Evolutionary conservation across 1,284 basidiomycete genomes (phyloP).

Genomic region (Mycena citricolor): DNA sequence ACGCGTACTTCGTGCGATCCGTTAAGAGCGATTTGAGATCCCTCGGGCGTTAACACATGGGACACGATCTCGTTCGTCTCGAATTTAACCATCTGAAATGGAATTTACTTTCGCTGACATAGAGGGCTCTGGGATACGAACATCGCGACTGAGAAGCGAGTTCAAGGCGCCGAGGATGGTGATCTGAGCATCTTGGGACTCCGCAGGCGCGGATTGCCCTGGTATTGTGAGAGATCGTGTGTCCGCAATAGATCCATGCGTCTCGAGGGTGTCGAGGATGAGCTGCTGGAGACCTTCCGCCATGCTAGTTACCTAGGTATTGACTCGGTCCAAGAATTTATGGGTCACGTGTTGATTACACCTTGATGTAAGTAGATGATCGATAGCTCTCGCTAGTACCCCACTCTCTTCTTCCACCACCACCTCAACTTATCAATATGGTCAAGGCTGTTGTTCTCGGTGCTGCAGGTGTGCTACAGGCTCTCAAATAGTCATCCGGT

Average conservation of each 20-base stretch:
- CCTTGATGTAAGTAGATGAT: background rate
- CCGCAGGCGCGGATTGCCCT: slow-evolving; percentile 56
- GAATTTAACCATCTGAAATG: slow-evolving; percentile 79
- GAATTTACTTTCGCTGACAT: slow-evolving; percentile 12
- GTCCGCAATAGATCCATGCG: slow-evolving; percentile 63
- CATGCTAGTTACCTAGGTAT: slow-evolving; percentile 40
- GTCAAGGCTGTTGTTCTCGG: slow-evolving; percentile 93
- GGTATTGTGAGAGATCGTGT: slow-evolving; percentile 72
- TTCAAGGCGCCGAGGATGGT: slow-evolving; percentile 86
- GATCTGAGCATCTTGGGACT: slow-evolving; percentile 75
- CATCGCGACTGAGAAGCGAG: slow-evolving; percentile 84
- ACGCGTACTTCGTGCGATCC: slow-evolving; percentile 96
- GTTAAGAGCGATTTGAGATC: slow-evolving; percentile 70
- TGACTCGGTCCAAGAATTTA: slow-evolving; percentile 3
- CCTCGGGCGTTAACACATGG: slow-evolving; percentile 79
- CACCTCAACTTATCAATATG: slow-evolving; percentile 51
- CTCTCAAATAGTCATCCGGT: slow-evolving; percentile 5
- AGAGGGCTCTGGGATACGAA: slow-evolving; percentile 30
- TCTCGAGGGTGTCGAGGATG: slow-evolving; percentile 72
- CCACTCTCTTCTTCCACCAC: no score
- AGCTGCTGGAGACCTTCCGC: slow-evolving; percentile 78
- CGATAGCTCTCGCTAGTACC: no score
- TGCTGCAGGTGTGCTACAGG: slow-evolving; percentile 67
- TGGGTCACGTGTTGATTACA: background rate
- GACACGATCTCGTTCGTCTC: slow-evolving; percentile 76